Base-by-base conservation (phyloP, 768 basidiomycete genomes). In the Lanmaoa pseudosensibilis region DNA sequence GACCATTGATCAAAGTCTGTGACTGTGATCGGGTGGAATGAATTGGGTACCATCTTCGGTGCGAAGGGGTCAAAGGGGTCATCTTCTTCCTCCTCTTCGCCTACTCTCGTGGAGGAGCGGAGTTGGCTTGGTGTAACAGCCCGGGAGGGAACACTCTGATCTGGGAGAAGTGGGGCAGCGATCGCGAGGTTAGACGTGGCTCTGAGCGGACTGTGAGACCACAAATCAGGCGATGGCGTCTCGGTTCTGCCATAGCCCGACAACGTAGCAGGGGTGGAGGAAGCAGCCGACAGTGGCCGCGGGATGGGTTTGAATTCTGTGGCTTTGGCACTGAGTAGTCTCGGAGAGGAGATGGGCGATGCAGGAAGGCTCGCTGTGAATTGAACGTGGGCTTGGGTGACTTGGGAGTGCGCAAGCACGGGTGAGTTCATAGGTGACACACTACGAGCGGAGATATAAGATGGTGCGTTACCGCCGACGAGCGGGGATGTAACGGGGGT, bases 181-280 rank as follows among this genome's bases (percentile, higher is more conserved):
- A 96, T 94, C 36, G 94, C 94, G 10, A 97, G 81, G 68, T 93
- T 96, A 15, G 90, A 90, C 1, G 86, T 83, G 1, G 85, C 84
- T 57, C 90, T 80, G 33, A 80, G 80, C 39, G 82, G 83, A 54
- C 69, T 74, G 69, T 91, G 90, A 3, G 91, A 84, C 93, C 94
- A 96, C 51, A 93, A 70, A 76, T 95, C 94, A 13, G 91, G 91
- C 8, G 91, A 91, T n/a, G 90, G 87, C 1, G 91, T 92, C 56
- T 92, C 90, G 10, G 84, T 83, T 41, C 91, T 79, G 16, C 67
- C 60, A 71, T 74, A 75, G 46, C 74, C 45, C 57, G 75, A 58
- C 80, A 76, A 7, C 78, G 83, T 54, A 73, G 80, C 49, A 82
- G 86, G 70, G 41, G 68, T 66, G 80, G 82, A 33, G 80, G 86